Evolutionary conservation across 1,139 yeast species (phyloP), one percentile per base, ranked within the genome.

Genomic region (Hansenula lynferdii): DNA sequence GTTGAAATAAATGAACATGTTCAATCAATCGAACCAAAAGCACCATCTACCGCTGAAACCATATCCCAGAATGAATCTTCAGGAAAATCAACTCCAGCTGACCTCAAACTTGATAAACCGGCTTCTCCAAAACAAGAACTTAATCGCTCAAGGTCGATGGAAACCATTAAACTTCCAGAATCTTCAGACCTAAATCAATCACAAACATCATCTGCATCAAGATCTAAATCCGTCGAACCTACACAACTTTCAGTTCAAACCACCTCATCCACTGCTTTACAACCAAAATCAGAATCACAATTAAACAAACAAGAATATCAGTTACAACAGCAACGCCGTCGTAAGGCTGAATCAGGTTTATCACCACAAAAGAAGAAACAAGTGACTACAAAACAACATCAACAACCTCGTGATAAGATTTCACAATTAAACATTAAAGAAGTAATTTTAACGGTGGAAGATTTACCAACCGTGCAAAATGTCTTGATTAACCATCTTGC

Each of bases 401-500:
- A 21, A 21, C 30, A 26, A 26, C 57, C 57, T 37, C 41, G 42
- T 16, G 47, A 46, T 26, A 50, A 49, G 37, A 50, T 51, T 30
- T 44, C 51, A 35, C 44, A 42, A 21, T 32, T 48, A 39, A 49
- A 48, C 31, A 31, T 48, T 21, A 40, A 43, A 14, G 45, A 48
- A 33, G 40, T 55, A 12, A 28, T 50, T 6, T 21, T 45, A 3
- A 44, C 51, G 6, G 57, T 78, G 28, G 51, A 62, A 5, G 69
- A 70, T 37, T 48, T 75, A 26, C 66, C 64, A 2, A 81, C 78
- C 41, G 65, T 85, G 36, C 72, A 72, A 41, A 77, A 84, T 57
- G 71, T 89, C 10, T 66, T 87, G 36, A 75, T 81, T 30, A 92
- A 92, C 55, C 95, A 87, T 58, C 69, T 92, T 45, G 97, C 97